A percentile compares a stretch with the other conserved stretches of the same genome.
phyloP scores from a whole-genome alignment of 108 stramenopile species.

The Mayamaea pseudoterrestris region DNA sequence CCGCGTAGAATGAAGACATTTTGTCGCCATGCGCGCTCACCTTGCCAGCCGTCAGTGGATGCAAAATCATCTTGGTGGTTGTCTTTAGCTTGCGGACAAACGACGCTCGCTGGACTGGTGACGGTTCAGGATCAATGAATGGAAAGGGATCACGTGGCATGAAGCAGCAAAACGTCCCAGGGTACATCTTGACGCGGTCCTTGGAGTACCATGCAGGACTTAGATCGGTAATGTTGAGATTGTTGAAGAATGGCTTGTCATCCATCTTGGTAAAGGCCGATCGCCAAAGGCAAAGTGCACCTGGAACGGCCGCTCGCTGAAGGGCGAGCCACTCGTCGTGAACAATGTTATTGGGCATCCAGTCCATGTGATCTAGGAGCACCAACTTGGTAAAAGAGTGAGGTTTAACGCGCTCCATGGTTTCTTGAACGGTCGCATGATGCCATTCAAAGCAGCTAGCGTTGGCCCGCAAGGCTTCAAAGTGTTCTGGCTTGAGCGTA shows the following conservation, averaged over 20 bases:
- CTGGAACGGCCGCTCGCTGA: slow-evolving; percentile 40
- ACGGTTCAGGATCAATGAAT: slow-evolving; percentile 35
- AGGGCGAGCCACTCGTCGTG: slow-evolving; percentile 48
- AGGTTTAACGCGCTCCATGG: slow-evolving; percentile 48
- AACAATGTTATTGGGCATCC: slow-evolving; percentile 51
- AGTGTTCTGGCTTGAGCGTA: slow-evolving; percentile 28
- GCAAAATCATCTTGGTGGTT: slow-evolving; percentile 49
- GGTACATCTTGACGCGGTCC: slow-evolving; percentile 53
- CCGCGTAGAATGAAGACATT: slow-evolving; percentile 44
- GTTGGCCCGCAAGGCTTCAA: slow-evolving; percentile 32
- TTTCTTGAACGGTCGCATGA: slow-evolving; percentile 45
- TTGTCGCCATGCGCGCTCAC: slow-evolving; percentile 43
- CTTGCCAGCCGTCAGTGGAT: slow-evolving; percentile 33
- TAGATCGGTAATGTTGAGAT: slow-evolving; percentile 36
- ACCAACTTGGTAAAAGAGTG: slow-evolving; percentile 45
- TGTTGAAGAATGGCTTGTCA: slow-evolving; percentile 51
- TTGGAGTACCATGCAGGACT: slow-evolving; percentile 44
- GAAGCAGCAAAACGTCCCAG: slow-evolving; percentile 36
- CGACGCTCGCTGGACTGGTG: slow-evolving; percentile 38
- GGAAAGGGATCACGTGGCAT: slow-evolving; percentile 40
- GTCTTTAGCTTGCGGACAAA: slow-evolving; percentile 27
- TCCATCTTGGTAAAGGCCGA: slow-evolving; percentile 49
- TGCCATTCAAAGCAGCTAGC: slow-evolving; percentile 53
- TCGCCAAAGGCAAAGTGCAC: slow-evolving; percentile 42
- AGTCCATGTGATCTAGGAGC: slow-evolving; percentile 48